Conservation (phyloP, 129 eudicot genomes). For the Helichrysum umbraculigerum region DNA sequence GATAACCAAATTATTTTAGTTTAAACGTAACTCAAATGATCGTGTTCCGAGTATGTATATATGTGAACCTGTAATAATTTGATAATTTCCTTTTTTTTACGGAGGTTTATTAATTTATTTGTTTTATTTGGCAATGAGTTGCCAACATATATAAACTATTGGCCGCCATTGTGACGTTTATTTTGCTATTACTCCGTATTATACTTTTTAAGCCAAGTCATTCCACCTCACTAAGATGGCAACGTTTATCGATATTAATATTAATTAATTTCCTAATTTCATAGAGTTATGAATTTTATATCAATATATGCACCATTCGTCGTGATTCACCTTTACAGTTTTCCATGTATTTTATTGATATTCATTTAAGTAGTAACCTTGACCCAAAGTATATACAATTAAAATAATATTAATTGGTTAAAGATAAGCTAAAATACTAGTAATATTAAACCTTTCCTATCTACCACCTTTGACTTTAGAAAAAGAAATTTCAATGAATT, state of each 20-base stretch:
- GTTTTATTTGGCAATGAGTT: background rate
- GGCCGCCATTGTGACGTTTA: conserved; percentile 28
- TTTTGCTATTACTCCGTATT: background rate
- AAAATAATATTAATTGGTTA: background rate
- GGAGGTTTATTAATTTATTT: background rate
- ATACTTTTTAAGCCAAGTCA: conserved; percentile 16
- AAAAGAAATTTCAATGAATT: background rate
- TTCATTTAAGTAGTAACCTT: conserved; percentile 6
- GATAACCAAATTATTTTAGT: no score
- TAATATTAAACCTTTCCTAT: conserved; percentile 24
- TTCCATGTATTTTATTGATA: background rate
- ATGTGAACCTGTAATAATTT: no score
- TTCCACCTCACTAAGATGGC: conserved; percentile 30
- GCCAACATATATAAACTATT: conserved; percentile 14
- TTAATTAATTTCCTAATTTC: background rate
- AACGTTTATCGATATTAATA: conserved; percentile 11
- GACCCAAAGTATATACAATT: background rate
- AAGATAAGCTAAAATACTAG: conserved; percentile 21
- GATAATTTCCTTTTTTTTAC: background rate
- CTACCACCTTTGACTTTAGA: conserved; percentile 40
- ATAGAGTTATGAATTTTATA: conserved; percentile 9
- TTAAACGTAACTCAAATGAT: no score
- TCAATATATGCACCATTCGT: conserved; percentile 10
- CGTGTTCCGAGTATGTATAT: no score
- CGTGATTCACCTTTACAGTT: conserved; percentile 25